Evolutionary conservation across 768 basidiomycete species (phyloP).

Genomic region (Nidula microcarpa): DNA sequence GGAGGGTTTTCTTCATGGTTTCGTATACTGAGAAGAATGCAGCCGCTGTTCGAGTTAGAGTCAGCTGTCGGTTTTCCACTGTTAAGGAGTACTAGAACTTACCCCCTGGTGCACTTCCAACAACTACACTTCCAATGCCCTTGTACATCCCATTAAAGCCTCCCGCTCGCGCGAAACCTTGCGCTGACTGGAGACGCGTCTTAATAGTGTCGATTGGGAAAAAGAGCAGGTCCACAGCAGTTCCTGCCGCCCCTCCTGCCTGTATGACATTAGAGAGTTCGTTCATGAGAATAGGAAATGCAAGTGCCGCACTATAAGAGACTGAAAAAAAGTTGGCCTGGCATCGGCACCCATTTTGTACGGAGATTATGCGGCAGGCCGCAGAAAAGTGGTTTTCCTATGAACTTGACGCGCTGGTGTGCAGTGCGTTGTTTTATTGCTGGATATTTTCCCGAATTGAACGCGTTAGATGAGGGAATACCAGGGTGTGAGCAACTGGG

Average conservation of each 20-base stretch:
- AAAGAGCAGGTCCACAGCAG: constrained; percentile 91
- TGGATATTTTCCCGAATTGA: no score
- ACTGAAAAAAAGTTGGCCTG: constrained; percentile 43
- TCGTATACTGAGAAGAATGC: constrained; percentile 96
- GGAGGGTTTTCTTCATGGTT: constrained; percentile 73
- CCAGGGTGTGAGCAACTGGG: no score
- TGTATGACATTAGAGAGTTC: constrained; percentile 18
- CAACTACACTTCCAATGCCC: constrained; percentile 89
- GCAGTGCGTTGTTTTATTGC: no score
- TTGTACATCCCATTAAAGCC: constrained; percentile 91
- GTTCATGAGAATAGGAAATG: neutral
- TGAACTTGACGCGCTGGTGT: no score
- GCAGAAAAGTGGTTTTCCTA: no score
- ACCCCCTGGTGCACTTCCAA: constrained; percentile 97
- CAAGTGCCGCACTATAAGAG: constrained; percentile 37
- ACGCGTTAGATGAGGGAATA: no score
- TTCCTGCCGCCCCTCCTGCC: constrained; percentile 91
- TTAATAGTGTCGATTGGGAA: constrained; percentile 98
- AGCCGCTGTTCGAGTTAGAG: constrained; percentile 55
- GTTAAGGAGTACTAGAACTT: constrained; percentile 7
- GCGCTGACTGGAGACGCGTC: constrained; percentile 86
- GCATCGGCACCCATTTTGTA: neutral
- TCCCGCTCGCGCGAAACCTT: constrained; percentile 83
- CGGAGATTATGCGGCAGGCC: no score
- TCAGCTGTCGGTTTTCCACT: no score